phyloP scores from a whole-genome alignment of 2,329 filamentous ascomycete species.

The Diaporthe australafricana region DNA sequence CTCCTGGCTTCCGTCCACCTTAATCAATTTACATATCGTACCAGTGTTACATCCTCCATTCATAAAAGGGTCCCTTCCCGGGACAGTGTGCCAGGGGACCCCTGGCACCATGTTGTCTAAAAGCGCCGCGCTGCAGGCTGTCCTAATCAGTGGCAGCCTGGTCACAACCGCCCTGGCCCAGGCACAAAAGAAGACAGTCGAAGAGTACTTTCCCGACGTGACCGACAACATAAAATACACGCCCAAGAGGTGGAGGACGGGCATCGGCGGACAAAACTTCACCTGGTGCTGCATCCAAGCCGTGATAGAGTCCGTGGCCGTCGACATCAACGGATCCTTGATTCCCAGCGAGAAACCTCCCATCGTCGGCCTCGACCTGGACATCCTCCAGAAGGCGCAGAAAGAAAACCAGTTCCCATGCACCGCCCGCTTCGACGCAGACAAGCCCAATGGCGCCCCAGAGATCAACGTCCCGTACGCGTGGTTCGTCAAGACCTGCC shows the following conservation, averaged over 20 bases:
- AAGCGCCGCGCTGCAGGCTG: not conserved
- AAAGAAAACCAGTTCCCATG: slow-evolving; percentile 42
- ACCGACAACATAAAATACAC: not conserved
- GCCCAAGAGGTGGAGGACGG: not conserved
- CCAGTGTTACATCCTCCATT: not conserved
- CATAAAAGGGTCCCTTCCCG: too few relatives aligned
- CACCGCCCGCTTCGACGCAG: slow-evolving; percentile 39
- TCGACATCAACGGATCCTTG: slow-evolving; percentile 33
- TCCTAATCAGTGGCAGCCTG: not conserved
- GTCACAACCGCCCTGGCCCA: not conserved
- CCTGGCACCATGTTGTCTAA: not conserved
- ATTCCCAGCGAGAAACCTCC: slow-evolving; percentile 29
- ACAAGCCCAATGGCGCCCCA: slow-evolving; percentile 39
- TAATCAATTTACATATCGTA: too few relatives aligned
- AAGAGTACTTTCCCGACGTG: not conserved
- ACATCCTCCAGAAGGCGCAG: not conserved
- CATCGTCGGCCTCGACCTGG: slow-evolving; percentile 18
- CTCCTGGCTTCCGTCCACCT: too few relatives aligned
- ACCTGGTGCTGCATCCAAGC: slow-evolving; percentile 44
- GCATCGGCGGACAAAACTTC: slow-evolving; percentile 42
- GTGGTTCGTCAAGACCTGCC: slow-evolving; percentile 40
- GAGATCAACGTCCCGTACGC: slow-evolving; percentile 39
- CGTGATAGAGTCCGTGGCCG: slow-evolving; percentile 36
- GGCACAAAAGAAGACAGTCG: not conserved
- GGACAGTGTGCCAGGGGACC: not conserved